Base-by-base conservation (phyloP, 129 eudicot genomes). In the Escallonia rubra region DNA sequence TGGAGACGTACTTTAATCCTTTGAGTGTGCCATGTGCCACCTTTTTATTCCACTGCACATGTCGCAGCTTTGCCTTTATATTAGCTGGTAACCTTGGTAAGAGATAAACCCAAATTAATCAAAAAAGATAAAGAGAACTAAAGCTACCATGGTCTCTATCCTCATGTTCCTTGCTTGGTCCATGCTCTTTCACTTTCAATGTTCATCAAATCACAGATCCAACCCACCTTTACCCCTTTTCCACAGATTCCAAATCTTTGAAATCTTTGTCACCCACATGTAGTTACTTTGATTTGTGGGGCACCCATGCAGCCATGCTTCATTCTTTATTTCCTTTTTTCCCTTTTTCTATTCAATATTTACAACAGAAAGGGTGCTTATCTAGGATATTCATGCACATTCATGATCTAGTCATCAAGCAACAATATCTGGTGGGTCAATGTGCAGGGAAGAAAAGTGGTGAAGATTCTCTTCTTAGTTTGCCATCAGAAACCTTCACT, bases 361-460 rank as follows among this genome's bases (percentile, higher is more conserved):
- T 39, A 65, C 69, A 23, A 23, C 34, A 54, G 10, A 65, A 65
- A 65, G 43, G 67, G 69, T 10, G 57, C 58, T 43, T 48, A 54
- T 1, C 11, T 8, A n/a, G 15, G n/a, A 65, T 72, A 61, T 42
- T 57, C 48, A 72, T 76, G 82, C 77, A 78, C 82, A 72, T 64
- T 82, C 96, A 81, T 48, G 51, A 74, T 89, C 96, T 82, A 88
- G 88, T 88, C 96, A 88, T 70, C 84, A 81, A 81, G 78, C 87
- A 85, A 75, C 70, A 65, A 34, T 44, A n/a, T 47, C 14, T 12
- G 34, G 43, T 23, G 41, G 23, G 65, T 81, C 71, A 91, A 67
- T 86, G 92, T 43, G 96, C 90, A 51, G 99, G 96, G 70, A 94
- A 89, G 79, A 94, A 94, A 84, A 94, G 99, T 45, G 99, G 97